Percentiles rank a stretch among this genome's conserved stretches.
Evolutionary conservation across 176 grass and related monocot genomes (phyloP).

Genomic region (Aegilops bicornis): DNA sequence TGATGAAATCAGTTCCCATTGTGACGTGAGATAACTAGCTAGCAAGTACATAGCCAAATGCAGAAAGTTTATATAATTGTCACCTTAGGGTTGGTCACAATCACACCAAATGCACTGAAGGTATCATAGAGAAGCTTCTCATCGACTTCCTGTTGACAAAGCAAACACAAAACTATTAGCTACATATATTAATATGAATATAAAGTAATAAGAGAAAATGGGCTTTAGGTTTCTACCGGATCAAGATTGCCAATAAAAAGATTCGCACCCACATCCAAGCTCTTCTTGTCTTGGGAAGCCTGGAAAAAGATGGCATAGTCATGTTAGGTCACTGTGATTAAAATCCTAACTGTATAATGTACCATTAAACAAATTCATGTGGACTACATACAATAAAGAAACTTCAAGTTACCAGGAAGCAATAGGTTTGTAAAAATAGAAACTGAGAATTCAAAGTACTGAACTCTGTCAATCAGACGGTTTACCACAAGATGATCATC

Average conservation of each 20-base stretch:
- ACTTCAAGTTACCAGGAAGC: neutral
- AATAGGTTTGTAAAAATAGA: neutral
- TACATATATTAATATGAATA: neutral
- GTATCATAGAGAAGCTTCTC: slow-evolving; percentile 99
- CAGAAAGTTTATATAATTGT: neutral
- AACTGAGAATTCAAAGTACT: neutral
- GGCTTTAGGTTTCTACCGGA: slow-evolving; percentile 54
- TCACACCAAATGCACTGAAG: slow-evolving; percentile 99
- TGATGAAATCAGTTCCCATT: slow-evolving; percentile 19
- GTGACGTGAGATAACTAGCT: neutral
- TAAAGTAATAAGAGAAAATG: slow-evolving; percentile 19
- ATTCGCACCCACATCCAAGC: slow-evolving; percentile 95
- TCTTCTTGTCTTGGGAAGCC: slow-evolving; percentile 99
- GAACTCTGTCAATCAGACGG: neutral
- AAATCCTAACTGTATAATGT: neutral
- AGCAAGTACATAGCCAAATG: neutral
- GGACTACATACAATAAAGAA: neutral
- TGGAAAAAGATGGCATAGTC: slow-evolving; percentile 45
- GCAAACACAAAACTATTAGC: slow-evolving; percentile 32
- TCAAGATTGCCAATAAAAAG: slow-evolving; percentile 99
- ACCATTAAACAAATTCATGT: neutral
- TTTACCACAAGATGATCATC: neutral
- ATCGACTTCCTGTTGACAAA: slow-evolving; percentile 78
- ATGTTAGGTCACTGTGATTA: slow-evolving; percentile 12
- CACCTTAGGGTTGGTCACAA: slow-evolving; percentile 98